These are phyloP conservation scores for Sanghuangporus sanghuang DNA, from an alignment of 1,284 basidiomycete genomes.

Conservation along the genomic window DNA sequence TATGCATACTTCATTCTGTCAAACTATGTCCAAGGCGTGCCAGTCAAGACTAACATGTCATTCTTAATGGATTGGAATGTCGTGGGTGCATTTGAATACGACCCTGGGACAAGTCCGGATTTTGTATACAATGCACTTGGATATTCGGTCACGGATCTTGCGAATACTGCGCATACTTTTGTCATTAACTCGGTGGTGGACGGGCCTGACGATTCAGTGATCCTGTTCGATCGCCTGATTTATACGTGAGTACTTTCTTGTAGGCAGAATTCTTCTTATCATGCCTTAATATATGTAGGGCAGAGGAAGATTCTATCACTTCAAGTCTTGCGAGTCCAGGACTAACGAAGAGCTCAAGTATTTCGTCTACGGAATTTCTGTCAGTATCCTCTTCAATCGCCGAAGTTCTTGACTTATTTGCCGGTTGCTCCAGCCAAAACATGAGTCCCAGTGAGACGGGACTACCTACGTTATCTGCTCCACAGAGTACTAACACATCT, in stretches of 20 bases:
- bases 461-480: background rate
- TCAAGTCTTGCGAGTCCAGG: background rate
- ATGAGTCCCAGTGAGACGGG: no score
- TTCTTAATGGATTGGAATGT: conserved; percentile 11
- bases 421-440: background rate
- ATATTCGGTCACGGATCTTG: background rate
- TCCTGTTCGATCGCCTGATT: conserved; percentile 10
- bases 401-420: background rate
- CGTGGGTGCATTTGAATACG: conserved; percentile 11
- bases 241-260: conserved; percentile 8
- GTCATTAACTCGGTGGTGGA: conserved; percentile 1
- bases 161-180: conserved; percentile 3
- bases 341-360: background rate
- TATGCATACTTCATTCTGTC: conserved; percentile 15
- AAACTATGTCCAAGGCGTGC: background rate
- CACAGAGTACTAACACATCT: background rate
- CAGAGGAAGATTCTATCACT: background rate
- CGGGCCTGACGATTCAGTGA: background rate
- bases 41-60: background rate
- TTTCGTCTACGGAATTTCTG: background rate
- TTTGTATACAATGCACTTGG: conserved; percentile 9
- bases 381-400: background rate
- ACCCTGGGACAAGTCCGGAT: background rate
- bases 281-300: background rate
- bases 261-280: background rate